Evolutionary conservation across 2,329 filamentous ascomycete genomes (phyloP), one percentile per base, ranked within the genome.

Genomic region (Stemphylium beticola): DNA sequence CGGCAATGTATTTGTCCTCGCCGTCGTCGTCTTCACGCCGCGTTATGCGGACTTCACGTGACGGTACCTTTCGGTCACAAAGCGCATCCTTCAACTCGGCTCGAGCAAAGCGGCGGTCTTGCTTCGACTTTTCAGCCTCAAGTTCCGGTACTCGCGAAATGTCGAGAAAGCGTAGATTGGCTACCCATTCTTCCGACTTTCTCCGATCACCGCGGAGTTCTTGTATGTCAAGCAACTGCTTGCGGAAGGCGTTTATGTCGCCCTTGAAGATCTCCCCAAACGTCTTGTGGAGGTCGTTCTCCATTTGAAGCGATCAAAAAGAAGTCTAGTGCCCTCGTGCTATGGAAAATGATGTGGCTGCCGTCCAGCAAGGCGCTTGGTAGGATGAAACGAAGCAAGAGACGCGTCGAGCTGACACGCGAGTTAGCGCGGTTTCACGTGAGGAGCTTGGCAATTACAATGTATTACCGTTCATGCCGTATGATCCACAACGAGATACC

Each of bases 211-310:
- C 33, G 41, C 44, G 14, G 20, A 57, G 18, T 3, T 49, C 12
- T 34, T 59, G 53, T 10, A 66, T 45, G 20, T 60, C 48, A 12
- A 65, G 32, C n/a, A 66, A n/a, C 32, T 66, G 60, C 2, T 49
- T 33, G 14, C 54, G 44, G 5, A 66, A 46, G 4, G 60, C 57
- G 0, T 34, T 2, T 4, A 41, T 40, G 26, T 62, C 49, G 29
- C 49, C 40, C 2, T 62, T 22, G 43, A 64, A 62, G 10, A 66
- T 64, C 10, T 65, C 55, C 4, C 60, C 52, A 29, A 65, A 65
- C 0, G 61, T 64, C 31, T 54, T 36, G 12, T 56, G 12, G 5
- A 64, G 43, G 38, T 64, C 60, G n/a, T 64, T 53, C 20, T 56
- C 54, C 61, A 65, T 62, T 15, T 8, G 14, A n/a, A 36, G 4